Base-by-base conservation (phyloP, 2,329 filamentous ascomycete genomes). In the Ramularia endophylla region DNA sequence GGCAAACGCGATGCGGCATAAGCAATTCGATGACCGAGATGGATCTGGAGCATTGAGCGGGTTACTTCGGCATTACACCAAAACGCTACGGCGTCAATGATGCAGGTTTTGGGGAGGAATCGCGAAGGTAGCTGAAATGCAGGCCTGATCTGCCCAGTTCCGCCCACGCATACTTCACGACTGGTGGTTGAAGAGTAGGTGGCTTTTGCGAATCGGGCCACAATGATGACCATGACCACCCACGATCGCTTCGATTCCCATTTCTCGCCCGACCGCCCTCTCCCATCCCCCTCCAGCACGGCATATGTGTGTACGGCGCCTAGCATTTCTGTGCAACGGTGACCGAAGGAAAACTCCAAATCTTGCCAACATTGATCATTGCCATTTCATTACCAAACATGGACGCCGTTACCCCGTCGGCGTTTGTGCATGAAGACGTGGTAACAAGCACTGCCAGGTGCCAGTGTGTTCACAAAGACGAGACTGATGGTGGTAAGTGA, bases 1-100 rank as follows among this genome's bases (percentile, higher is more conserved):
- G 90, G 88, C 73, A 94, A 92, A 83, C 81, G 87, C 59, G 87
- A 94, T 68, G 72, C 80, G 60, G 88, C 85, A 74, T 95, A 80
- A 75, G 69, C 60, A 60, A 36, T 15, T 25, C 27, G 19, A 36
- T 25, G 18, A 44, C 36, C 40, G 38, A 33, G 34, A 38, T 36
- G 38, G 30, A 43, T 37, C 46, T 48, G 42, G 43, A 40, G 45
- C 45, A 50, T 43, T 37, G 40, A 41, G 40, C 40, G 39, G 41
- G 37, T 37, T 41, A 41, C 39, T 31, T 38, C 44, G 44, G 43
- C 47, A 39, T 43, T 39, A 38, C 36, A 43, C 33, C 30, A 36
- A 4, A 30, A 29, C 33, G 33, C 22, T 43, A 36, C 35, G 43
- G n/a, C 32, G 31, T 38, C 39, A 36, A 36, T 30, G 16, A 48